Base-by-base conservation (phyloP, 768 basidiomycete species). In the Clathrus columnatus region DNA sequence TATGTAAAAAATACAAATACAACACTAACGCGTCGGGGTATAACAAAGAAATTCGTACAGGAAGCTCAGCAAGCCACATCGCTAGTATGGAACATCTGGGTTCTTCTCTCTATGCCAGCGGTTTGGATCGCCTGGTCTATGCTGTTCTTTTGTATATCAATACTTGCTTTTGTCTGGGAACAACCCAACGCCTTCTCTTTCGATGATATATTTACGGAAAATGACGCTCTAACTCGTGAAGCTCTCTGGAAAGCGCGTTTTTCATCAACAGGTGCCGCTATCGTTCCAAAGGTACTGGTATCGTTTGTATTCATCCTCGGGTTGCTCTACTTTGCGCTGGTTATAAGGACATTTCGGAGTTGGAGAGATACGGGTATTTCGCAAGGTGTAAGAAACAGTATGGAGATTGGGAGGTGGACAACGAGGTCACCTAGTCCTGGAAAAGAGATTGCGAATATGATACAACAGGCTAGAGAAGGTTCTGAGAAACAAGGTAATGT, bases 101-200 rank as follows among this genome's bases (percentile, higher is more conserved):
- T 85, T 1, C 58, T 85, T 18, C 71, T 86, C 26, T 79, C 83
- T 0, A 75, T 83, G 72, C 86, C 86, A 0, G 79, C 77, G 0
- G 68, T 86, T 8, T 87, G 84, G 81, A 77, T 87, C 55, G 76
- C 84, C 7, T 88, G 84, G 84, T 82, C 30, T 26, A 66, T 69
- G 49, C 54, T 59, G 48, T 59, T 51, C 49, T 58, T 59, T 44
- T 59, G 42, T 30, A 50, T 51, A 23, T 18, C 49, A 17, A 53
- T 59, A 26, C 50, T 56, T 11, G 57, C 43, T 20, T 59, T 61
- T 28, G 51, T 61, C 43, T 61, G 60, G 60, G 45, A 48, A 30
- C 43, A 55, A 57, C 60, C 27, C 27, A 49, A 26, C 47, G 47
- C 52, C 50, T n/a, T n/a, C n/a, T n/a, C n/a, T n/a, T n/a, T n/a